Conservation (phyloP, 768 basidiomycete species). For the Tulasnella sp. region DNA sequence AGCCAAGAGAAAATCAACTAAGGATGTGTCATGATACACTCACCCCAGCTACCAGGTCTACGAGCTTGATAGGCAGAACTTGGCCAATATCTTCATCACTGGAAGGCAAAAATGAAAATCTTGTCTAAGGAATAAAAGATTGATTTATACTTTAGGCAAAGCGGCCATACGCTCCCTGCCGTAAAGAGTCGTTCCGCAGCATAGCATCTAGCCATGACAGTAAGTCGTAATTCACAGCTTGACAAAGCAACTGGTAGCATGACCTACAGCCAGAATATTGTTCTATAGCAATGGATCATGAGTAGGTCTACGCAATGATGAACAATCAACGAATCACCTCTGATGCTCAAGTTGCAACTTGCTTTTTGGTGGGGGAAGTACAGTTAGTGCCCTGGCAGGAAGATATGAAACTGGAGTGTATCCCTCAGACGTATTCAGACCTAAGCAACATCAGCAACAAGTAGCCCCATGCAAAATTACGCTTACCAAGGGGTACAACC, state of each 20-base stretch:
- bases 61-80: conserved; percentile 7
- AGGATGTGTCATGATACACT: background rate
- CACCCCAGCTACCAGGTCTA: conserved; percentile 3
- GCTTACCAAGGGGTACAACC: conserved; percentile 4
- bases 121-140: background rate
- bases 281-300: background rate
- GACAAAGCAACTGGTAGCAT: background rate
- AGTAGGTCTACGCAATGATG: background rate
- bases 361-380: background rate
- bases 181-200: conserved; percentile 4
- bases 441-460: background rate
- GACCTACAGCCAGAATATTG: conserved; percentile 12
- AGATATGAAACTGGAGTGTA: conserved; percentile 6
- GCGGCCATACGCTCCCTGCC: conserved; percentile 11
- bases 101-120: background rate
- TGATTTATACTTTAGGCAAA: conserved; percentile 1
- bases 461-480: background rate
- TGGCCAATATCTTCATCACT: conserved; percentile 14
- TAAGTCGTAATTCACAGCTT: too few species aligned
- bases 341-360: background rate
- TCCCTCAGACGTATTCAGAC: background rate
- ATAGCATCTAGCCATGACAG: background rate
- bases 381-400: background rate
- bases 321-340: background rate
- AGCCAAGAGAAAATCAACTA: too few species aligned